Conservation (phyloP, 108 stramenopile genomes). For the Phaeodactylum tricornutum region DNA sequence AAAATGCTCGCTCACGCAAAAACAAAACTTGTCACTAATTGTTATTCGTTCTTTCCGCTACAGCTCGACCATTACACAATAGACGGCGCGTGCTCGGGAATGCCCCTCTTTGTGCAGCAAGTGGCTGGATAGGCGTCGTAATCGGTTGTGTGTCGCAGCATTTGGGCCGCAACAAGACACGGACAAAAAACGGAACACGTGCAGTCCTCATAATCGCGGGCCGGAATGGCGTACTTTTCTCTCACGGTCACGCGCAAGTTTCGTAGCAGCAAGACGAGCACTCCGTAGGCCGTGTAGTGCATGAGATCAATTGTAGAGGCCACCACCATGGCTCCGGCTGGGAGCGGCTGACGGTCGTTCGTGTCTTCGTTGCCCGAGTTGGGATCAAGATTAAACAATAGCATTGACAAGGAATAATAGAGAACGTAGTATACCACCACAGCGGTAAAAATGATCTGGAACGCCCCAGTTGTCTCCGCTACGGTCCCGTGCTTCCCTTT, state of each 20-base stretch:
- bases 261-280: background rate
- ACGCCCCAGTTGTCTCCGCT: background rate
- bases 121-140: conserved; percentile 13
- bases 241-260: background rate
- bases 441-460: background rate
- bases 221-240: conserved; percentile 7
- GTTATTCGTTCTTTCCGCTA: background rate
- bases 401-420: background rate
- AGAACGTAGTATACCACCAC: conserved; percentile 1
- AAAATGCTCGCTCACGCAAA: no score
- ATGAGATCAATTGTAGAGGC: background rate
- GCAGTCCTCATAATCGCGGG: conserved; percentile 5
- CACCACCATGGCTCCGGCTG: background rate
- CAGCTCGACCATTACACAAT: conserved; percentile 14
- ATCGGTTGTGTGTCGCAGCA: conserved; percentile 24
- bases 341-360: background rate
- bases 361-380: background rate
- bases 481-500: background rate
- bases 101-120: conserved; percentile 15
- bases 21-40: background rate
- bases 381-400: background rate
- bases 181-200: conserved; percentile 5
- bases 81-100: conserved; percentile 8
- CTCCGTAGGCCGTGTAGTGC: background rate
- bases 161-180: conserved; percentile 11